These are phyloP conservation scores for Entomortierella chlamydospora DNA, from an alignment of 192 early-diverging fungal species.

Conservation along the genomic window DNA sequence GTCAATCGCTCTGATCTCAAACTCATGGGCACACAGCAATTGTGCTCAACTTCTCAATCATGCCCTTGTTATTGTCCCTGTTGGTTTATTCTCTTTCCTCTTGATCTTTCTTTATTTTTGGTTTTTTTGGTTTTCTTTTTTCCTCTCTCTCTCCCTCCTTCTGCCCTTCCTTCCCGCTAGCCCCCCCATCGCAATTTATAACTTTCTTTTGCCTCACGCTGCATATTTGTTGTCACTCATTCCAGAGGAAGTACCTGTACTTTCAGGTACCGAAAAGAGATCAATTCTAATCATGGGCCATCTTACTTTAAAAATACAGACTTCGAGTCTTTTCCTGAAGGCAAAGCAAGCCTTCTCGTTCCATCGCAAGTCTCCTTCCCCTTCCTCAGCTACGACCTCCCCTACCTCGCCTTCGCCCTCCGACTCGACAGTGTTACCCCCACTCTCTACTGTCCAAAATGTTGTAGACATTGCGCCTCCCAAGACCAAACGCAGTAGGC, in stretches of 20 bases:
- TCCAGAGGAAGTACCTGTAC: too few species aligned
- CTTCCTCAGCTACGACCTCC: constrained; percentile 6
- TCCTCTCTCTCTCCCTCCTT: neutral
- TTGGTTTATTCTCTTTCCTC: neutral
- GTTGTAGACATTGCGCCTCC: neutral
- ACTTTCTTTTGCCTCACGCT: neutral
- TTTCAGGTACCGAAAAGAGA: neutral
- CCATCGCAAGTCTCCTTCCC: constrained; percentile 32
- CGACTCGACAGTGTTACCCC: constrained; percentile 14
- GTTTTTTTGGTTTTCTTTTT: neutral
- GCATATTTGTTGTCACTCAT: too few species aligned
- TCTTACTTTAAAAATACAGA: constrained; percentile 45
- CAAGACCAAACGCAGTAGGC: constrained; percentile 31
- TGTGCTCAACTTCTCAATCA: neutral
- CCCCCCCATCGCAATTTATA: neutral
- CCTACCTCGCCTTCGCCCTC: constrained; percentile 5
- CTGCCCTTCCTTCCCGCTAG: neutral
- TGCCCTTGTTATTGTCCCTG: too few species aligned
- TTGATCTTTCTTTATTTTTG: neutral
- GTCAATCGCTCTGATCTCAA: too few species aligned
- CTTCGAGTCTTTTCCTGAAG: constrained; percentile 44
- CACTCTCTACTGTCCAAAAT: neutral
- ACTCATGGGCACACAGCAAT: too few species aligned
- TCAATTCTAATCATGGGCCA: constrained; percentile 32
- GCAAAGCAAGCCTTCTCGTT: constrained; percentile 49